Base-by-base conservation (phyloP, 2,329 filamentous ascomycete genomes). In the Calonectria multiphialidica region DNA sequence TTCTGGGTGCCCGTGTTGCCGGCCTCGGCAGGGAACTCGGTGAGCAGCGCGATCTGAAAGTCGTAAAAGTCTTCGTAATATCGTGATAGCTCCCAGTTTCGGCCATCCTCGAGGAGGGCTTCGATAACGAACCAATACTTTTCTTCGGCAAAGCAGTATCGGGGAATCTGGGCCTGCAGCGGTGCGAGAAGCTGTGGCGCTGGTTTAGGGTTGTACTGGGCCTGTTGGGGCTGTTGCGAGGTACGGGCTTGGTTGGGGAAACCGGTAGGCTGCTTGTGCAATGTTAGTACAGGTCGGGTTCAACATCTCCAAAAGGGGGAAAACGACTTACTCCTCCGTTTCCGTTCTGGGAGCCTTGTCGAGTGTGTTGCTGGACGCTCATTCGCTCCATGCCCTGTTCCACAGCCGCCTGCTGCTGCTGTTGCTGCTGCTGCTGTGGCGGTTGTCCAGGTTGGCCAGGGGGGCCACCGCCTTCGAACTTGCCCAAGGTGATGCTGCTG, bases 51-150 rank as follows among this genome's bases (percentile, higher is more conserved):
- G 81, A 98, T 98, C 83, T 99, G 97, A 83, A 98, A 96, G 83
- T 98, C 97, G 85, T 98, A 99, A 82, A 99, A 99, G 85, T 98
- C 97, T 83, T 98, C 95, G 81, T 99, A 99, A 81, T 98, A 97
- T 74, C 97, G 92, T 45, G 95, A 96, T 62, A 99, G 87, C 82
- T 98, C 96, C 95, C 96, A 98, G 81, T 94, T 93, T 57, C 94
- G 90, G 59, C 95, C 96, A 81, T 98, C 96, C 80, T 98, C 95
- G 83, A 98, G 91, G 79, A 93, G 90, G 28, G 94, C 95, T 83
- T 98, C 96, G 71, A 99, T 96, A 67, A 98, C 94, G 81, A 98
- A 99, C 95, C 97, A 98, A 84, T 98, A 98, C 83, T 98, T 98
- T 78, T 98, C 96, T 81, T 98, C 96, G 72, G 95, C 95, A 80